Conservation (phyloP, 202 grass and related monocot genomes). For the Carex arenaria region DNA sequence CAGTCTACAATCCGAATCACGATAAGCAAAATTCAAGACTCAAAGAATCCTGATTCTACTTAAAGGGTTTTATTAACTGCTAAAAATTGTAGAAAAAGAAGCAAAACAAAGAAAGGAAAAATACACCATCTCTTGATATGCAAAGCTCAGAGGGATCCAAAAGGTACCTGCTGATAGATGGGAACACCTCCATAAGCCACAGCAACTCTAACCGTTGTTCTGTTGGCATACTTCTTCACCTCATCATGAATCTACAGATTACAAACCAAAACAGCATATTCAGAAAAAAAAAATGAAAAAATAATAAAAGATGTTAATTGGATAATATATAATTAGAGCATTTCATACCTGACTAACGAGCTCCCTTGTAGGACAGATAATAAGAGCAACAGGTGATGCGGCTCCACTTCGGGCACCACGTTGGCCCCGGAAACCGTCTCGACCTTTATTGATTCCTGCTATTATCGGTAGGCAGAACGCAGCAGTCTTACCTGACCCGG, state of each 20-base stretch:
- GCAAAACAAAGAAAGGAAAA: not conserved
- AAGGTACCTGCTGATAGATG: conserved; percentile 45
- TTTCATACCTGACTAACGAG: conserved; percentile 50
- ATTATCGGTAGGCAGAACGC: conserved; percentile 78
- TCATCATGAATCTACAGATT: conserved; percentile 62
- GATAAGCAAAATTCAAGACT: not conserved
- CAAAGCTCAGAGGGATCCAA: not conserved
- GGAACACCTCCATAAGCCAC: conserved; percentile 74
- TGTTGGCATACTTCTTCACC: conserved; percentile 51
- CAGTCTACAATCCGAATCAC: not conserved
- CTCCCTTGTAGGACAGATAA: conserved; percentile 76
- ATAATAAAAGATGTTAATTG: conserved; percentile 8
- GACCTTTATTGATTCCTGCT: conserved; percentile 22
- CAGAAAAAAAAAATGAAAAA: not conserved
- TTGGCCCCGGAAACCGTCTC: not conserved
- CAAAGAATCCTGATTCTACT: not conserved
- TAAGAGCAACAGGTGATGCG: conserved; percentile 41
- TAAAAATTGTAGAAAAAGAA: not conserved
- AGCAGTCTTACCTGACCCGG: conserved; percentile 80
- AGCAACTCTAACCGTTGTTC: conserved; percentile 49
- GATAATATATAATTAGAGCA: not conserved
- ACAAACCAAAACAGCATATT: not conserved
- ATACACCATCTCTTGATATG: not conserved
- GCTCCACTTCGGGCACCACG: not conserved
- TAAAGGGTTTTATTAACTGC: not conserved